A percentile compares a stretch with the other conserved stretches of the same genome.
These are phyloP conservation scores for Ophiocordyceps robertsii DNA, from an alignment of 2,329 filamentous ascomycete species.

Conservation along the genomic window DNA sequence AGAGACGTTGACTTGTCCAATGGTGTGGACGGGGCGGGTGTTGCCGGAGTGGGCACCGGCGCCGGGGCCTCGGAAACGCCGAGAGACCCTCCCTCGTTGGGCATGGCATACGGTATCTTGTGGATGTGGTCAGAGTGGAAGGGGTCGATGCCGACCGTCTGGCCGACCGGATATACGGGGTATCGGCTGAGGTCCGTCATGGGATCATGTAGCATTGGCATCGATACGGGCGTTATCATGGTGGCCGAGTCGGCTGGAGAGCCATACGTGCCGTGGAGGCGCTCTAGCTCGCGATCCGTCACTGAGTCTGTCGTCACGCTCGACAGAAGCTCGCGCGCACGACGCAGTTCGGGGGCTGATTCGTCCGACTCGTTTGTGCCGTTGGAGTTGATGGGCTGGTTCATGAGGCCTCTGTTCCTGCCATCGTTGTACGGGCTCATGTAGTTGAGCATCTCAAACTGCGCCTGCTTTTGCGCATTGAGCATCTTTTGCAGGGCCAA, in stretches of 20 bases:
- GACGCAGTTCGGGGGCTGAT: conserved; percentile 37
- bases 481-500: conserved; percentile 47
- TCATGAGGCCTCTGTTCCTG: conserved; percentile 22
- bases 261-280: conserved; percentile 39
- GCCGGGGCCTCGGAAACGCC: conserved; percentile 23
- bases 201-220: conserved; percentile 38
- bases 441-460: conserved; percentile 43
- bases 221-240: conserved; percentile 24
- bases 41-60: conserved; percentile 4
- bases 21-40: conserved; percentile 13
- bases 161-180: conserved; percentile 82
- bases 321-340: conserved; percentile 42
- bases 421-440: conserved; percentile 34
- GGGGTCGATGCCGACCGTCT: conserved; percentile 84
- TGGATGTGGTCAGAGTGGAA: conserved; percentile 90
- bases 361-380: conserved; percentile 33
- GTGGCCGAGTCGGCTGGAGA: conserved; percentile 39
- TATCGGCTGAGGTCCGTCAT: conserved; percentile 41
- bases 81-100: conserved; percentile 38
- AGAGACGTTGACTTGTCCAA: conserved; percentile 25
- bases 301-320: conserved; percentile 37
- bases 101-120: conserved; percentile 75
- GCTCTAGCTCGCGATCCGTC: conserved; percentile 40
- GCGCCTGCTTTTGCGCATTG: conserved; percentile 42
- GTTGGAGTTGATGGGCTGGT: conserved; percentile 17